phyloP scores from a whole-genome alignment of 2,329 filamentous ascomycete species.

The Parafenestella ontariensis region DNA sequence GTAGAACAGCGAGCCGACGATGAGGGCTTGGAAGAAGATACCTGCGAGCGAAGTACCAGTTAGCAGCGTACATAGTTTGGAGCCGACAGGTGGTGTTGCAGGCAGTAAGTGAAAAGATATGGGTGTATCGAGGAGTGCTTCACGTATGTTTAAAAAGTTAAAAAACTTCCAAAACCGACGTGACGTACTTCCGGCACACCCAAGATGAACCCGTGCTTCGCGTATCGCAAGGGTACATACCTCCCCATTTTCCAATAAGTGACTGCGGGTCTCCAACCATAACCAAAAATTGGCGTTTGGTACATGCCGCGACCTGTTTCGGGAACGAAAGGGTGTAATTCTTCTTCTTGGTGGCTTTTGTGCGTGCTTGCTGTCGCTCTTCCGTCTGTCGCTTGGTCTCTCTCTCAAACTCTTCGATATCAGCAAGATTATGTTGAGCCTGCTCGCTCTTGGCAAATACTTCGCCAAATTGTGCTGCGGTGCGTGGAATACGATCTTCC shows the following conservation, averaged over 20 bases:
- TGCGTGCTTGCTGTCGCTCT: constrained; percentile 39
- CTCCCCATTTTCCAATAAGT: constrained; percentile 54
- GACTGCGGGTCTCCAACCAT: constrained; percentile 63
- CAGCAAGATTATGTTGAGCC: constrained; percentile 46
- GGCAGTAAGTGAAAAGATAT: background rate
- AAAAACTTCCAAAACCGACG: background rate
- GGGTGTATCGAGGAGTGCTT: background rate
- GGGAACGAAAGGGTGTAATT: constrained; percentile 51
- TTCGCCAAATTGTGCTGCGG: constrained; percentile 62
- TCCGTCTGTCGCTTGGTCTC: constrained; percentile 41
- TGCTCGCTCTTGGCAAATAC: constrained; percentile 48
- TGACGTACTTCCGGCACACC: background rate
- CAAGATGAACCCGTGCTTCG: background rate
- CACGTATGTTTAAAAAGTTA: background rate
- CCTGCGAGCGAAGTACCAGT: constrained; percentile 20
- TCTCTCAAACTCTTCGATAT: constrained; percentile 50
- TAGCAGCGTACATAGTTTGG: background rate
- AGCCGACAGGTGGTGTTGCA: background rate
- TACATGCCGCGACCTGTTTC: constrained; percentile 50
- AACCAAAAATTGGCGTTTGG: constrained; percentile 55
- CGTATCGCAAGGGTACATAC: background rate
- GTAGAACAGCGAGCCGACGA: constrained; percentile 58
- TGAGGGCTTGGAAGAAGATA: constrained; percentile 50
- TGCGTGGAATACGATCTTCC: constrained; percentile 64
- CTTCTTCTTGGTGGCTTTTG: constrained; percentile 51